phyloP scores from a whole-genome alignment of 2,329 filamentous ascomycete species.

The Calycina marina region DNA sequence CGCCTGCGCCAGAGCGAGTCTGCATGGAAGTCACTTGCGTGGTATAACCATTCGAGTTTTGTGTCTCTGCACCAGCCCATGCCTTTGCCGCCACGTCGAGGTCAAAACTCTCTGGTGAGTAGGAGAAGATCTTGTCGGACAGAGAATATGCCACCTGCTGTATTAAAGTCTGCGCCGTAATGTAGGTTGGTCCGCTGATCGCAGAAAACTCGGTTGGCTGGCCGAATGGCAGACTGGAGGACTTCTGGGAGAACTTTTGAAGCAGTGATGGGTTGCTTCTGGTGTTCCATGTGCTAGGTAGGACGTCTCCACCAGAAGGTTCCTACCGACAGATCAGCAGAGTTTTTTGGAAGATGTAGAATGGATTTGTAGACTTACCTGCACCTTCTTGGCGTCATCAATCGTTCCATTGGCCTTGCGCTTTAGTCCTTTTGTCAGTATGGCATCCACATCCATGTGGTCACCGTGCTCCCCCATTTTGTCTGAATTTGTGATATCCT shows the following conservation, averaged over 20 bases:
- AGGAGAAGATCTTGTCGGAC: conserved; percentile 95
- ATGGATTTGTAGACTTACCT: background rate
- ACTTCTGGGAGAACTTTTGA: conserved; percentile 22
- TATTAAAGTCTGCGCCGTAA: conserved; percentile 82
- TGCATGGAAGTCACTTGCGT: conserved; percentile 71
- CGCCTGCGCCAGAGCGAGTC: conserved; percentile 76
- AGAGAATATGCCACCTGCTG: conserved; percentile 93
- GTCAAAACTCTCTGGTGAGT: conserved; percentile 87
- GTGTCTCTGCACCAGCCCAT: conserved; percentile 56
- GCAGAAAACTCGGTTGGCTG: conserved; percentile 37
- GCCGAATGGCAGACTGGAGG: conserved; percentile 42
- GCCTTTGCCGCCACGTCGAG: conserved; percentile 69
- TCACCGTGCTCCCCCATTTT: no score
- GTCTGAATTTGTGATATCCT: no score
- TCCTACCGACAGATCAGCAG: conserved; percentile 9
- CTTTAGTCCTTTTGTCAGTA: no score
- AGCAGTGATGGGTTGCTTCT: conserved; percentile 13
- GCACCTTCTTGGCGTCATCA: background rate
- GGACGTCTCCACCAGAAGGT: conserved; percentile 15
- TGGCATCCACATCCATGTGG: no score
- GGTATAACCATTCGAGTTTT: conserved; percentile 69
- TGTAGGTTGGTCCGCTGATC: conserved; percentile 79
- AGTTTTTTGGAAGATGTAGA: background rate
- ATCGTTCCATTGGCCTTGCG: background rate
- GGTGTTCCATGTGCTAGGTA: conserved; percentile 20